Evolutionary conservation across 306 rosid genomes (phyloP), one percentile per base, ranked within the genome.

Genomic region (Pyrus betulifolia): DNA sequence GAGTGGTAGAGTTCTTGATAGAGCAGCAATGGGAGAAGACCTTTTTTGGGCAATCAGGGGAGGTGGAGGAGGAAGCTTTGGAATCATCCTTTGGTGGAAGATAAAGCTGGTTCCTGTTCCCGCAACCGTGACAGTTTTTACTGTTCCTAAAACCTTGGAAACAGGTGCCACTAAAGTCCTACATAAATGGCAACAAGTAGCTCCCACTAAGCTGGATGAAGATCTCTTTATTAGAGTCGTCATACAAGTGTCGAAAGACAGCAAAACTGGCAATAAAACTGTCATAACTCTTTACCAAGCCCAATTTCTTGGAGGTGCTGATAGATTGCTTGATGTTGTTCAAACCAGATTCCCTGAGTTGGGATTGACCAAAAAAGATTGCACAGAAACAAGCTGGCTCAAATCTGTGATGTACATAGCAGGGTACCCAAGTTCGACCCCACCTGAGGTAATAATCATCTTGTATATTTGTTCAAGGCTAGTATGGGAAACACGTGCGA

Each of bases 41-140:
- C 35, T 90, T 4, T 94, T 94, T 78, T 94, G 96, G 96, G 98
- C 94, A 1, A 90, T 94, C 38, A 78, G 94, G 85, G 98, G 98
- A n/a, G 94, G 94, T 4, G 98, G 93, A 44, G 97, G 97, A 42
- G 96, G 78, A 67, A 94, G 98, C 76, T 91, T 91, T 69, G 96
- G 98, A 10, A 31, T 94, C 46, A 81, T 94, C 46, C 90, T 94
- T 2, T 85, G 91, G 94, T 94, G 97, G 98, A 90, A 91, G 83
- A 84, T 94, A 28, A 94, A 85, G 40, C 88, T 94, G 0, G 97
- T 90, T 33, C 87, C 89, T 11, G 96, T 94, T 33, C 98, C 97
- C 2, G 35, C 60, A 76, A 85, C 79, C 0, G 94, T 91, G 71
- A 91, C 98, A 21, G 96, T 90, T 78, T 94, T 90, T 38, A 84